phyloP scores from a whole-genome alignment of 768 basidiomycete species.

The Phanerochaete carnosa region DNA sequence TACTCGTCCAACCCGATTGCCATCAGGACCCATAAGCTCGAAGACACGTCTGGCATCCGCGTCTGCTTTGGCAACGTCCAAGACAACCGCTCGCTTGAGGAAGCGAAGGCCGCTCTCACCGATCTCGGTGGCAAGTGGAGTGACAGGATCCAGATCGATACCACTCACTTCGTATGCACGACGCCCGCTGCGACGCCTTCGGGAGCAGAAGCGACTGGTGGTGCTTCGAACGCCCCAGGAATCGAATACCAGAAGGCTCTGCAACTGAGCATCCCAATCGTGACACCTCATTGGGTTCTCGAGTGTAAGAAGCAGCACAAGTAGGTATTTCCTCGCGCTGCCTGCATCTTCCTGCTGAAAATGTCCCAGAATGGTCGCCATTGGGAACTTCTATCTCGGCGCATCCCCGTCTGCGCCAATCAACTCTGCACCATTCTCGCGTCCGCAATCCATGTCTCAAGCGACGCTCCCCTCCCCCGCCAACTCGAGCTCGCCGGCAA shows the following conservation, averaged over 20 bases:
- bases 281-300: conserved; percentile 92
- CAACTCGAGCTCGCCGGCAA: conserved; percentile 30
- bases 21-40: conserved; percentile 90
- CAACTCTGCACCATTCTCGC: conserved; percentile 34
- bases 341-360: background rate
- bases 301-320: conserved; percentile 85
- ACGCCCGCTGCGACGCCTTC: conserved; percentile 70
- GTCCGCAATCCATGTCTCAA: conserved; percentile 79
- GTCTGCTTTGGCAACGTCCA: conserved; percentile 94
- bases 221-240: conserved; percentile 56
- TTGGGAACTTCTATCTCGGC: conserved; percentile 79
- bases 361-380: conserved; percentile 74
- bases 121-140: conserved; percentile 91
- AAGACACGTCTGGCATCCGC: conserved; percentile 90
- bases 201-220: conserved; percentile 55
- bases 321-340: conserved; percentile 37
- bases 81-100: conserved; percentile 71
- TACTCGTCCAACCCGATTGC: conserved; percentile 82
- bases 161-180: conserved; percentile 96
- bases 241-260: conserved; percentile 94
- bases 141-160: conserved; percentile 94
- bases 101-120: conserved; percentile 73
- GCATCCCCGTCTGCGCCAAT: conserved; percentile 50
- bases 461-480: conserved; percentile 46
- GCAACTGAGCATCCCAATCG: conserved; percentile 90